Evolutionary conservation across 306 rosid species (phyloP), one percentile per base, ranked within the genome.

Genomic region (Prunus dulcis): DNA sequence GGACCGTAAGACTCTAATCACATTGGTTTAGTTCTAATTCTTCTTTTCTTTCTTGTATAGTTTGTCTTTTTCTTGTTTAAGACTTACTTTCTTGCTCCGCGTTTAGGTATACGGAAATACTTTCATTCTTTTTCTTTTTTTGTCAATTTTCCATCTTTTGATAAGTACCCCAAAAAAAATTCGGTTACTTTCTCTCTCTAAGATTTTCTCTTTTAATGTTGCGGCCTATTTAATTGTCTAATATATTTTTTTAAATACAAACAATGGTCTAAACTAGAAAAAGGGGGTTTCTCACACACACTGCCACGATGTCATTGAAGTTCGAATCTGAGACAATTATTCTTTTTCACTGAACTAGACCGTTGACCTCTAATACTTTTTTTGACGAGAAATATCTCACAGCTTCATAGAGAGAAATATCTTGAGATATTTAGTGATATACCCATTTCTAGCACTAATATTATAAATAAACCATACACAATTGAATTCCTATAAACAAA

Each of bases 251-350:
- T 1, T 0, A 0, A 6, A 34, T 34, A 34, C 9, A 6, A 34
- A 2, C 9, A 6, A 32, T 1, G 6, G 0, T 34, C 9, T 34
- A 6, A 34, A 34, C 0, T 34, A 0, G 9, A 0, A 4, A 34
- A 6, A 0, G 0, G 41, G 0, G 0, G 0, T 6, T 34, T 34
- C 2, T 38, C 43, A 38, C 9, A 32, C 38, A 32, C 38, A 4
- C 6, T 32, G 4, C 1, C 38, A 32, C 5, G 0, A 0, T 32
- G 1, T 0, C 9, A 38, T 38, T 0, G 0, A 0, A 0, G 1
- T 38, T 38, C 0, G 9, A 6, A 38, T 38, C 0, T 6, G 43
- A 38, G 9, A 38, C 2, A 9, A 38, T 2, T 38, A 6, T 1
- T 0, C 2, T 38, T 6, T 38, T 38, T 7, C 43, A 38, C 43